These are phyloP conservation scores for Lanmaoa pseudosensibilis DNA, from an alignment of 768 basidiomycete species.

Conservation along the genomic window DNA sequence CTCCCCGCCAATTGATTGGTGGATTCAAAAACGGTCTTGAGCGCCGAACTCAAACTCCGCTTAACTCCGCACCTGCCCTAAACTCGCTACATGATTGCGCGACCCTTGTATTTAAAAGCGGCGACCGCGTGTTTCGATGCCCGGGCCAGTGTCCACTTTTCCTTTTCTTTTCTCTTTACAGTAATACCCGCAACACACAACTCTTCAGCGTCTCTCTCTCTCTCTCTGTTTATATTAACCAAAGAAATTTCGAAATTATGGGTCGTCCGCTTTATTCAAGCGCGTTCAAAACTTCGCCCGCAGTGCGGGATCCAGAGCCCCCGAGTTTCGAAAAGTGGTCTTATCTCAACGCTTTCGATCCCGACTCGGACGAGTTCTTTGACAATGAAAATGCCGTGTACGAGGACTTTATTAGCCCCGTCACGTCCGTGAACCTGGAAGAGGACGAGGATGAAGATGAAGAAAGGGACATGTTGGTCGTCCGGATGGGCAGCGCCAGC, in stretches of 20 bases:
- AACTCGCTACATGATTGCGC: constrained; percentile 13
- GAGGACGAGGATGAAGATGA: constrained; percentile 24
- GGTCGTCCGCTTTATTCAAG: constrained; percentile 62
- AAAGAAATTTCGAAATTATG: constrained; percentile 34
- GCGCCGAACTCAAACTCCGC: constrained; percentile 3
- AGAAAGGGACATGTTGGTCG: constrained; percentile 33
- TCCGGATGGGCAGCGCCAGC: constrained; percentile 34
- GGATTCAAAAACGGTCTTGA: too few relatives aligned
- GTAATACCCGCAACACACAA: constrained; percentile 11
- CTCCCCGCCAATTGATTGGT: too few relatives aligned
- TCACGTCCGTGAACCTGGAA: constrained; percentile 6
- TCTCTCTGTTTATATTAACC: constrained; percentile 33
- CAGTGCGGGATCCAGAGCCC: constrained; percentile 46
- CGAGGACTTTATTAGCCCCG: constrained; percentile 62
- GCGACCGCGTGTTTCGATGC: background rate
- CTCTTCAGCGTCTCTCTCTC: background rate
- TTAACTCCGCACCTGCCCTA: constrained; percentile 38
- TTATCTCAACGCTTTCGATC: constrained; percentile 67
- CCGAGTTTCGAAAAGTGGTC: constrained; percentile 59
- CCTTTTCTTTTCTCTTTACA: background rate
- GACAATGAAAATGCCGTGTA: constrained; percentile 53
- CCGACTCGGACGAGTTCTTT: constrained; percentile 80
- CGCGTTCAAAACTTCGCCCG: constrained; percentile 37
- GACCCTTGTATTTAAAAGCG: constrained; percentile 17
- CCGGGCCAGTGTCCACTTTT: background rate